These are phyloP conservation scores for Arthroderma uncinatum DNA, from an alignment of 2,329 filamentous ascomycete species.

Conservation along the genomic window DNA sequence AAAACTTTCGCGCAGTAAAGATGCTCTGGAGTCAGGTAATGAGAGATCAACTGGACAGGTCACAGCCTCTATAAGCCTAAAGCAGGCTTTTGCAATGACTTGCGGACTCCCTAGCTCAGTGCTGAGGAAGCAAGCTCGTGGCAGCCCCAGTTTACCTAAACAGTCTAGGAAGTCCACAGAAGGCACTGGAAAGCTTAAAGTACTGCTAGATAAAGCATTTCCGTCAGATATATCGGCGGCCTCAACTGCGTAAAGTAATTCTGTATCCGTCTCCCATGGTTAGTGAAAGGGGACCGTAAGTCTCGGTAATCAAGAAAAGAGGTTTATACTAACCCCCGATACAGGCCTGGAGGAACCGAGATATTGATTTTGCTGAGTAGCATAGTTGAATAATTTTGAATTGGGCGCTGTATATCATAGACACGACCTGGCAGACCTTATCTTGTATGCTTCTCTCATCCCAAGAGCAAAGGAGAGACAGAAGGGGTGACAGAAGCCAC, in stretches of 20 bases:
- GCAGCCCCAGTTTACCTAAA: constrained; percentile 24
- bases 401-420: constrained; percentile 24
- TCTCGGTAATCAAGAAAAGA: not conserved
- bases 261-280: not conserved
- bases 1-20: constrained; percentile 24
- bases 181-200: constrained; percentile 16
- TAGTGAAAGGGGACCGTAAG: not conserved
- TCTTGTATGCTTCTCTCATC: constrained; percentile 33
- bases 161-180: constrained; percentile 21
- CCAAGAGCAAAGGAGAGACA: constrained; percentile 37
- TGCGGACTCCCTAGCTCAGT: constrained; percentile 22
- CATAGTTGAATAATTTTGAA: constrained; percentile 25
- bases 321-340: constrained; percentile 28
- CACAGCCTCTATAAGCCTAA: constrained; percentile 25
- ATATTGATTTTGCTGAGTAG: constrained; percentile 22
- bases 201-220: not conserved
- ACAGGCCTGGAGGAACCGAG: constrained; percentile 27
- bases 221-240: not conserved
- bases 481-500: constrained; percentile 44
- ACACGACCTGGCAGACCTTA: constrained; percentile 28
- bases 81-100: constrained; percentile 19
- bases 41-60: constrained; percentile 13
- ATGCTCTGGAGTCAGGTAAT: constrained; percentile 14
- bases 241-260: constrained; percentile 25
- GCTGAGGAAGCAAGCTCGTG: constrained; percentile 21